These are phyloP conservation scores for Erucastrum elatum DNA, from an alignment of 345 rosid species.

Conservation along the genomic window DNA sequence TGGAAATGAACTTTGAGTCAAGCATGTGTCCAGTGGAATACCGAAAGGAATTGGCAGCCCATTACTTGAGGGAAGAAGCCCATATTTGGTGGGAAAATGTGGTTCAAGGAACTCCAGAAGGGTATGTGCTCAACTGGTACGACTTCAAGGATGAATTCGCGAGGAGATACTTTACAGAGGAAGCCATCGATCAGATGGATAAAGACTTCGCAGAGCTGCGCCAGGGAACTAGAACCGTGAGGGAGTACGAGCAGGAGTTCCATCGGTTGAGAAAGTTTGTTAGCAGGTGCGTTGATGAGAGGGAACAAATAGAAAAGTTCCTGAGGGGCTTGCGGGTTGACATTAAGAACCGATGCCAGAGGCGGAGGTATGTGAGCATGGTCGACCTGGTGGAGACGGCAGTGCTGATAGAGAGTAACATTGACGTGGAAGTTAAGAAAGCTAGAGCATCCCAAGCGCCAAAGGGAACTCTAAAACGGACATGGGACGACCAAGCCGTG, in stretches of 20 bases:
- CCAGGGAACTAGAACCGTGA: constrained; percentile 4
- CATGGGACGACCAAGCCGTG: neutral
- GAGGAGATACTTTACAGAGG: neutral
- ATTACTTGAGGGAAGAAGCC: constrained; percentile 8
- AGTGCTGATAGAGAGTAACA: constrained; percentile 2
- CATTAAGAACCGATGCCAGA: neutral
- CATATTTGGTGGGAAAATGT: constrained; percentile 6
- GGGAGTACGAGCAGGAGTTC: constrained; percentile 13
- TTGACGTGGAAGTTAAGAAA: neutral
- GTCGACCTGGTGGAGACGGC: neutral
- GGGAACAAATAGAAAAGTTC: neutral
- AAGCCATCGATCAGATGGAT: neutral
- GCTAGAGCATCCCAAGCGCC: constrained; percentile 1
- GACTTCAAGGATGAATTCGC: neutral
- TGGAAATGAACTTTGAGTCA: constrained; percentile 3
- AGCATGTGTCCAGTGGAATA: constrained; percentile 1
- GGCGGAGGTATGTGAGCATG: neutral
- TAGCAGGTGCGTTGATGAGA: neutral
- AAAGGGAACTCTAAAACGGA: neutral
- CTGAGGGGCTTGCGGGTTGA: neutral
- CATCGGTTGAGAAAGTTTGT: neutral
- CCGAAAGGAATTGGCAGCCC: constrained; percentile 4
- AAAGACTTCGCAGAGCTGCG: neutral
- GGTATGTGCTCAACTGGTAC: constrained; percentile 7
- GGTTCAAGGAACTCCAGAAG: constrained; percentile 2